phyloP scores from a whole-genome alignment of 805 yeast species.

The Starmera pachycereana region DNA sequence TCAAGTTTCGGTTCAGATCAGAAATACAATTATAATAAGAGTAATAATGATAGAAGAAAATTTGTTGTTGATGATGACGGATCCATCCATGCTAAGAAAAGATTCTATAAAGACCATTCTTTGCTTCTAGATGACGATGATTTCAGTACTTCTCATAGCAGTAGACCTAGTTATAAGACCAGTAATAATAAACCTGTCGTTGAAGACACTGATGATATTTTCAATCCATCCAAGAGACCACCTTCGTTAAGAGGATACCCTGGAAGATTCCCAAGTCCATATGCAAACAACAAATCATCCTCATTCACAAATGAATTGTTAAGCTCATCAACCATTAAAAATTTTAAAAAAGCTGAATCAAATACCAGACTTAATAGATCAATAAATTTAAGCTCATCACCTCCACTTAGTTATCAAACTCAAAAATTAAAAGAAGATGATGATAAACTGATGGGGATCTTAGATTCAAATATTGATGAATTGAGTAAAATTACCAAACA shows the following conservation, averaged over 20 bases:
- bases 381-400: not conserved
- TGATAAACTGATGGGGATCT: conserved; percentile 11
- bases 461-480: conserved; percentile 18
- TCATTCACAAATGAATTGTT: conserved; percentile 3
- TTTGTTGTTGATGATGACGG: conserved; percentile 1
- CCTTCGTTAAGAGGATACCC: conserved; percentile 7
- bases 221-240: no score
- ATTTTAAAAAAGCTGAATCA: conserved; percentile 11
- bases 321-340: conserved; percentile 11
- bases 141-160: not conserved
- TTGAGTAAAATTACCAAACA: conserved; percentile 15
- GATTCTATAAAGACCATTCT: not conserved
- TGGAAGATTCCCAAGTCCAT: conserved; percentile 19
- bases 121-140: not conserved
- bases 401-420: conserved; percentile 1
- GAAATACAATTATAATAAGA: not conserved
- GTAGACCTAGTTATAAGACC: not conserved
- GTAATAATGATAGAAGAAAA: not conserved
- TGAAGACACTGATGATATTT: conserved; percentile 6
- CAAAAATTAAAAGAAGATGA: not conserved
- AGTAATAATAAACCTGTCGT: conserved; percentile 2
- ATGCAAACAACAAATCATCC: not conserved
- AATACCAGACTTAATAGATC: conserved; percentile 10
- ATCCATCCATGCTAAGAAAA: not conserved
- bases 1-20: conserved; percentile 1